Conservation (phyloP, 768 basidiomycete genomes). For the Leccinum disarticulatum region DNA sequence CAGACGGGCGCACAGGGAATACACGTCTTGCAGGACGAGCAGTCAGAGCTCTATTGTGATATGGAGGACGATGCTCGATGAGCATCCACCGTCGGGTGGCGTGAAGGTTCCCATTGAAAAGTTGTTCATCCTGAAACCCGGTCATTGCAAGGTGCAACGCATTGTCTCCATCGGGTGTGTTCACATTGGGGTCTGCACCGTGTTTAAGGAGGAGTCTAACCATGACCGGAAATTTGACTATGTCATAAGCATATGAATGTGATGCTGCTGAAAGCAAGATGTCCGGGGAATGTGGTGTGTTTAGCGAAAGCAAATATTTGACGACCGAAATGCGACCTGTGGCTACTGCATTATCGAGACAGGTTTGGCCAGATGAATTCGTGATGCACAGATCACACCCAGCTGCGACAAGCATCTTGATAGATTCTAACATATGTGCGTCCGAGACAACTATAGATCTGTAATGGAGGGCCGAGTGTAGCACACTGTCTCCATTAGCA, state of each 20-base stretch:
- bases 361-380: not conserved
- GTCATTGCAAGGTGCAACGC: not conserved
- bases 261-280: not conserved
- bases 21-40: not conserved
- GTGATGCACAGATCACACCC: not conserved
- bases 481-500: not conserved
- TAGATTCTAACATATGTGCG: not conserved
- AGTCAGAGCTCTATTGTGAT: too few species aligned
- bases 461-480: not conserved
- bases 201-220: not conserved
- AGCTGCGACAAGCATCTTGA: not conserved
- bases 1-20: conserved; percentile 27
- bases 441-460: fast-evolving
- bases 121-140: fast-evolving
- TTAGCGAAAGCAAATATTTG: not conserved
- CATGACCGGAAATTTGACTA: fast-evolving
- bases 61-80: too few species aligned
- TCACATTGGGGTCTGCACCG: not conserved
- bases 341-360: not conserved
- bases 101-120: too few species aligned
- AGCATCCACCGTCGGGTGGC: too few species aligned
- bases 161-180: not conserved
- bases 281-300: not conserved
- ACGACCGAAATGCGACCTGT: not conserved
- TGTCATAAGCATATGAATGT: not conserved